Conservation (phyloP, 345 rosid genomes). For the Populus simonii region DNA sequence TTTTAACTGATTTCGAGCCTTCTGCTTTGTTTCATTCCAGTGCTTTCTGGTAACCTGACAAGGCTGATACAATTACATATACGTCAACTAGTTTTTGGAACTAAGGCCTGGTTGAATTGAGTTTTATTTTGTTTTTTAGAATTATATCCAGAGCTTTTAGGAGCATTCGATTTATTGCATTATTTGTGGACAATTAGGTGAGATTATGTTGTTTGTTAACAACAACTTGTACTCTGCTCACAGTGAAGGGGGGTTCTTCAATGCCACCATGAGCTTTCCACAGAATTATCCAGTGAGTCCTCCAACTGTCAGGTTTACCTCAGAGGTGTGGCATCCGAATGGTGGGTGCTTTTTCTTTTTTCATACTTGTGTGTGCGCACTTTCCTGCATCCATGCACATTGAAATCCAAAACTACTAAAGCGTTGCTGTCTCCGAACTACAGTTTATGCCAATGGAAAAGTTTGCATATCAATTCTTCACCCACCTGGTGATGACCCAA, state of each 20-base stretch:
- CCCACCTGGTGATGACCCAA: slow-evolving; percentile 98
- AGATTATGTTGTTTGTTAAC: not conserved
- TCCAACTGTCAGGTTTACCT: slow-evolving; percentile 80
- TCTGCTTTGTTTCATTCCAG: not conserved
- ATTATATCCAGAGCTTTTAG: not conserved
- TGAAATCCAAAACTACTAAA: not conserved
- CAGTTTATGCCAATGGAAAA: slow-evolving; percentile 88
- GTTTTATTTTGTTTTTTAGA: not conserved
- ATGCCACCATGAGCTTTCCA: slow-evolving; percentile 94
- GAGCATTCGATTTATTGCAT: not conserved
- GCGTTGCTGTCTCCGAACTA: slow-evolving; percentile 8
- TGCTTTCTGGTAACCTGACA: not conserved
- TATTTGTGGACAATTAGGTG: not conserved
- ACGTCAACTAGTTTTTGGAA: not conserved
- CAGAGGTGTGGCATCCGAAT: slow-evolving; percentile 98
- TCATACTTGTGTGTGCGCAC: not conserved
- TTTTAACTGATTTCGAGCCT: not conserved
- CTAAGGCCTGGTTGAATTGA: not conserved
- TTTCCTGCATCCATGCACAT: not conserved
- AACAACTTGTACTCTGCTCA: slow-evolving; percentile 9
- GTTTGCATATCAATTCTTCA: slow-evolving; percentile 98
- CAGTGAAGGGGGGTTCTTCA: slow-evolving; percentile 97
- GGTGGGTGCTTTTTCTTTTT: slow-evolving; percentile 39
- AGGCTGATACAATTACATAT: not conserved
- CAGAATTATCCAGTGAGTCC: slow-evolving; percentile 87